Percentiles rank a stretch among this genome's conserved stretches.
phyloP scores from a whole-genome alignment of 495 filamentous ascomycete species.

The Viridothelium virens region DNA sequence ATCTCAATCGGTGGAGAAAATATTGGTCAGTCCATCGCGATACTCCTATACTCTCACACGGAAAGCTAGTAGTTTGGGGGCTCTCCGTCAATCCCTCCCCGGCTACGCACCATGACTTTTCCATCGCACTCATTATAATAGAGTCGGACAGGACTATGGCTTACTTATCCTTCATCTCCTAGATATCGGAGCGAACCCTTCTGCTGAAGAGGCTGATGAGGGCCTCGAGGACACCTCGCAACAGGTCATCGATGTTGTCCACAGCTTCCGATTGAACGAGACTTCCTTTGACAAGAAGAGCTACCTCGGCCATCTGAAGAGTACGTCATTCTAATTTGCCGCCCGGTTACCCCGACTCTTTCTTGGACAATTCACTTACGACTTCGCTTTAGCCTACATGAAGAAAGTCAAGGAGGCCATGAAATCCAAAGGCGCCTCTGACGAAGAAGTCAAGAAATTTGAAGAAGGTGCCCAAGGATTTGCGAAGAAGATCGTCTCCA shows the following conservation, averaged over 20 bases:
- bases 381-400: slow-evolving; percentile 63
- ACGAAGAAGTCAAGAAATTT: slow-evolving; percentile 63
- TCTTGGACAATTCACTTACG: not conserved
- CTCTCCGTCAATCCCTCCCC: no score
- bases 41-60: not conserved
- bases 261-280: slow-evolving; percentile 79
- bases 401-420: slow-evolving; percentile 70
- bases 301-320: slow-evolving; percentile 73
- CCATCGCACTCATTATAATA: not conserved
- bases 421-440: slow-evolving; percentile 50
- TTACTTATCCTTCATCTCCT: slow-evolving; percentile 7
- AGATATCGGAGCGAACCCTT: slow-evolving; percentile 96
- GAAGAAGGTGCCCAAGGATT: slow-evolving; percentile 62
- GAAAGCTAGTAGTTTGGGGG: not conserved
- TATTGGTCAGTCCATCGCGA: slow-evolving; percentile 50
- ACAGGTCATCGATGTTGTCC: slow-evolving; percentile 88
- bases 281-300: slow-evolving; percentile 76
- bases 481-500: slow-evolving; percentile 68
- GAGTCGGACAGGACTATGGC: not conserved
- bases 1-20: slow-evolving; percentile 67
- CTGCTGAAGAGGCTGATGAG: slow-evolving; percentile 81
- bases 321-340: slow-evolving; percentile 40
- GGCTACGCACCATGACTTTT: not conserved
- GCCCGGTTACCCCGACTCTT: not conserved
- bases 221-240: slow-evolving; percentile 56